These are phyloP conservation scores for Didymella sp. DNA, from an alignment of 2,329 filamentous ascomycete genomes.

Conservation along the genomic window DNA sequence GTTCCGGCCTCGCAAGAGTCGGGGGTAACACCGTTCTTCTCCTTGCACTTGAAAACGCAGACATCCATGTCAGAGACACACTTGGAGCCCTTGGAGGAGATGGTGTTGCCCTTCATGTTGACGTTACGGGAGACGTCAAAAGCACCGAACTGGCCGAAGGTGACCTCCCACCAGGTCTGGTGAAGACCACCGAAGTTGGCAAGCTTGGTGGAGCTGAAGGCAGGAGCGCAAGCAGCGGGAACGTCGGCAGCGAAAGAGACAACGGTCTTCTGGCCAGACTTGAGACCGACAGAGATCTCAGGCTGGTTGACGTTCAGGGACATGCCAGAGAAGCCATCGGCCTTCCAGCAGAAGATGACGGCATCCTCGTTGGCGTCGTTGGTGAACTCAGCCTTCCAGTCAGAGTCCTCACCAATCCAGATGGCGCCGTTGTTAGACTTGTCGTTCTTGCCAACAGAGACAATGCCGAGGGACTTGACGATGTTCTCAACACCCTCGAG, in stretches of 20 bases:
- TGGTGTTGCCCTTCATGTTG: slow-evolving; percentile 54
- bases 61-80: slow-evolving; percentile 53
- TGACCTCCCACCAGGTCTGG: slow-evolving; percentile 57
- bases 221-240: slow-evolving; percentile 52
- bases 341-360: slow-evolving; percentile 49
- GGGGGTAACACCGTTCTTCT: slow-evolving; percentile 19
- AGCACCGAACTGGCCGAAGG: slow-evolving; percentile 48
- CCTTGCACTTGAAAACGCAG: slow-evolving; percentile 55
- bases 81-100: slow-evolving; percentile 50
- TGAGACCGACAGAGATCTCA: slow-evolving; percentile 51
- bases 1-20: slow-evolving; percentile 45
- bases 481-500: slow-evolving; percentile 32
- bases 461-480: slow-evolving; percentile 29
- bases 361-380: slow-evolving; percentile 44
- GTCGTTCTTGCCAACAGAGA: slow-evolving; percentile 38
- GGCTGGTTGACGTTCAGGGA: slow-evolving; percentile 47
- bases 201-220: slow-evolving; percentile 46
- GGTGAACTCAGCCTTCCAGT: slow-evolving; percentile 46
- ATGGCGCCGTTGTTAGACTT: slow-evolving; percentile 39
- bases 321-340: slow-evolving; percentile 44
- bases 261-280: slow-evolving; percentile 45
- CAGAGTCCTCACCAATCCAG: slow-evolving; percentile 47
- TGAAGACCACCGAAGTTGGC: slow-evolving; percentile 49
- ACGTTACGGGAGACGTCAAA: slow-evolving; percentile 55
- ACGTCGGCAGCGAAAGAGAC: slow-evolving; percentile 50